Evolutionary conservation across 495 filamentous ascomycete genomes (phyloP).

Genomic region (Podospora didyma): DNA sequence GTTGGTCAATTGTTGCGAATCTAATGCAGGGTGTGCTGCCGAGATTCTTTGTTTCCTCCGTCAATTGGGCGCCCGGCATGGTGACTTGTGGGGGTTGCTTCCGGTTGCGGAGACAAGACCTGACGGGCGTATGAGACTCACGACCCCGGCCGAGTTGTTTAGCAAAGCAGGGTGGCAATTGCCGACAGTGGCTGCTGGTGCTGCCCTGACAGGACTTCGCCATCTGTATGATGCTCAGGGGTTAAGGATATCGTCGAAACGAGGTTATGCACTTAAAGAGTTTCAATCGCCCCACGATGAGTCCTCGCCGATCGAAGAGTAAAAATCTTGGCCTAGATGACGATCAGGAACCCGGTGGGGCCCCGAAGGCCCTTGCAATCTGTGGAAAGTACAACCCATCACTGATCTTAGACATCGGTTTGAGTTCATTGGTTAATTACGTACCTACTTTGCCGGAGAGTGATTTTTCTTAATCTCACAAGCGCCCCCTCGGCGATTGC

Average conservation of each 20-base stretch:
- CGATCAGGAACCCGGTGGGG: background rate
- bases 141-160: no score
- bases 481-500: no score
- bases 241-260: constrained; percentile 8
- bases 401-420: no score
- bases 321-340: background rate
- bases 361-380: no score
- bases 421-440: no score
- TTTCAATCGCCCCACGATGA: constrained; percentile 4
- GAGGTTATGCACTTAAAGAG: constrained; percentile 1
- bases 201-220: no score
- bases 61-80: background rate
- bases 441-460: no score
- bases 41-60: background rate
- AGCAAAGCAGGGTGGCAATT: background rate
- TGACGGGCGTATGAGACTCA: background rate
- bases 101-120: constrained; percentile 6
- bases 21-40: constrained; percentile 4
- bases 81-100: background rate
- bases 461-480: no score
- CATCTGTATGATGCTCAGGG: background rate
- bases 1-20: constrained; percentile 2
- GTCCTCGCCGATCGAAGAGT: constrained; percentile 9
- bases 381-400: no score
- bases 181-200: no score